Conservation (phyloP, 306 rosid genomes). For the Sphenostylis stenocarpa region DNA sequence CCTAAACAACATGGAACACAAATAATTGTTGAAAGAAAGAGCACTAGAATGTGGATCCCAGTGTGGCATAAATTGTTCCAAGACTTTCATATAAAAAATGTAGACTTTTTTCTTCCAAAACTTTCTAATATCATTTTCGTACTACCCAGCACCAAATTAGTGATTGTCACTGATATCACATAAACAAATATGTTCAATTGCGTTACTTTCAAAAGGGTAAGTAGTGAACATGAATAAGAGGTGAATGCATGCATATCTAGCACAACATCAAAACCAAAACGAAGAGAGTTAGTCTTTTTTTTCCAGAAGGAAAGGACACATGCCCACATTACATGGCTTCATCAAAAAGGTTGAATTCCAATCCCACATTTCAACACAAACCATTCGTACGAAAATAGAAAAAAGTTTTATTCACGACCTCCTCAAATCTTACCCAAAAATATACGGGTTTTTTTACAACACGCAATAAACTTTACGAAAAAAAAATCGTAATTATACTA, state of each 20-base stretch:
- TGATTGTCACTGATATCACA: conserved; percentile 14
- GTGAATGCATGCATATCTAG: neutral
- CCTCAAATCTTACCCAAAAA: conserved; percentile 28
- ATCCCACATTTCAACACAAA: neutral
- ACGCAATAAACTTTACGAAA: no score
- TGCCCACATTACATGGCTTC: neutral
- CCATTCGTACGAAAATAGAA: neutral
- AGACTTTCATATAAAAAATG: neutral
- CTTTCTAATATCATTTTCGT: conserved; percentile 14
- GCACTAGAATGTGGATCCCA: neutral
- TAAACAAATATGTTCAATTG: neutral
- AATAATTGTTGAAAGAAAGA: neutral
- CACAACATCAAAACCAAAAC: neutral
- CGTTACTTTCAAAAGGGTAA: conserved; percentile 25
- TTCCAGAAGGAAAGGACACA: neutral
- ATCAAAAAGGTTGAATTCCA: conserved; percentile 21
- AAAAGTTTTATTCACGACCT: neutral
- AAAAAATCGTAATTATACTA: no score
- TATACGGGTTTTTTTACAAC: neutral
- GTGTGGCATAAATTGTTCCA: neutral
- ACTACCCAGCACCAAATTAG: neutral
- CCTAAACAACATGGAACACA: neutral
- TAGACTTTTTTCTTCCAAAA: neutral
- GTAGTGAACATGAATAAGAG: neutral
- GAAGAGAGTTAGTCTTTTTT: neutral